phyloP scores from a whole-genome alignment of 805 yeast genomes.

The Wickerhamiella lipophila region DNA sequence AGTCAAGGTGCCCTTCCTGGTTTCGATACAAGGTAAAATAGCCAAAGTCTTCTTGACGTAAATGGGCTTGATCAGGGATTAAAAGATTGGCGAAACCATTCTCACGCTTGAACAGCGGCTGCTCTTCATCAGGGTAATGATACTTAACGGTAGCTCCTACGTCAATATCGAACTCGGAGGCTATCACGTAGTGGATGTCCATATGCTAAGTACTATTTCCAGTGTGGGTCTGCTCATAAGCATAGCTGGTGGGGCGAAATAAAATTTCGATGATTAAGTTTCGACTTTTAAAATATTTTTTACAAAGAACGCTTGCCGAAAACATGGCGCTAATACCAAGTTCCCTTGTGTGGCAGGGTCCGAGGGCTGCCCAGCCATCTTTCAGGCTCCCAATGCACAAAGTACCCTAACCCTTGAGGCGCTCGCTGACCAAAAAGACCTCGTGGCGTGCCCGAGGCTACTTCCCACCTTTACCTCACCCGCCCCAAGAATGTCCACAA shows the following conservation, averaged over 20 bases:
- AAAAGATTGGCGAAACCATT: conserved; percentile 40
- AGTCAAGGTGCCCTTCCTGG: conserved; percentile 12
- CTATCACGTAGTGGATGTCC: conserved; percentile 45
- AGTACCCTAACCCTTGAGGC: not conserved
- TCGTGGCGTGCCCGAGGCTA: not conserved
- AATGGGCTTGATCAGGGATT: conserved; percentile 49
- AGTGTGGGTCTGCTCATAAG: conserved; percentile 5
- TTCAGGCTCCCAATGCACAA: not conserved
- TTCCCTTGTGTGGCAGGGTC: not conserved
- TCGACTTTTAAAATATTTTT: not conserved
- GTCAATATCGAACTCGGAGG: conserved; percentile 71
- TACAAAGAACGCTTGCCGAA: not conserved
- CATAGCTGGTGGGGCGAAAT: not conserved
- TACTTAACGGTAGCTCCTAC: conserved; percentile 54
- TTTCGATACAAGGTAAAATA: conserved; percentile 33
- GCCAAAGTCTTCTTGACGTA: conserved; percentile 44
- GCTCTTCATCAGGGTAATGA: conserved; percentile 39
- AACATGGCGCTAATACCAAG: not conserved
- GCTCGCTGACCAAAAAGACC: not conserved
- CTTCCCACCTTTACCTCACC: not conserved
- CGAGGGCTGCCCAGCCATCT: not conserved
- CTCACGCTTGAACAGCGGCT: conserved; percentile 18
- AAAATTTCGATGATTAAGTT: not conserved
- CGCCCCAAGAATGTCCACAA: not conserved
- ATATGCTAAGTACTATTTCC: conserved; percentile 7